A percentile compares a stretch with the other conserved stretches of the same genome.
Conservation (phyloP, 1,284 basidiomycete genomes). For the Ceratobasidium papillatum region DNA sequence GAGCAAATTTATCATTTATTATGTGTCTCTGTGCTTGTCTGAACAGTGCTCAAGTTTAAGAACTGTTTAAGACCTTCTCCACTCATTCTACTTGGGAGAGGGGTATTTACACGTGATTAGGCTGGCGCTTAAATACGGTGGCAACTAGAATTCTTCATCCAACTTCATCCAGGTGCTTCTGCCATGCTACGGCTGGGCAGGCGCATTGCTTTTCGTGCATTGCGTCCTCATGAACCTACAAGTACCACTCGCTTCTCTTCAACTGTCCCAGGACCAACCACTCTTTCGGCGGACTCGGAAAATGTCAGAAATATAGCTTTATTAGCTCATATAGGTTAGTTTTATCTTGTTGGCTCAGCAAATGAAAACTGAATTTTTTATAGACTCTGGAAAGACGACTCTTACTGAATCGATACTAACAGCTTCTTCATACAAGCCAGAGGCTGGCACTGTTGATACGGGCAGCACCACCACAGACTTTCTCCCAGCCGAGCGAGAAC, state of each 20-base stretch:
- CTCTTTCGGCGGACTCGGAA: slow-evolving; percentile 48
- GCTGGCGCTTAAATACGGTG: neutral
- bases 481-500: slow-evolving; percentile 85
- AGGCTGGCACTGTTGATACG: slow-evolving; percentile 83
- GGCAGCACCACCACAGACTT: slow-evolving; percentile 93
- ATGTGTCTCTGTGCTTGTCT: neutral
- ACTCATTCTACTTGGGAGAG: neutral
- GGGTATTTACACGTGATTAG: neutral
- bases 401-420: slow-evolving; percentile 87
- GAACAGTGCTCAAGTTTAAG: neutral
- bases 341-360: slow-evolving; percentile 26
- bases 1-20: slow-evolving; percentile 10
- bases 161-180: neutral
- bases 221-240: neutral
- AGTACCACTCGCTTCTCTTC: neutral
- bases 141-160: neutral
- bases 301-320: slow-evolving; percentile 78
- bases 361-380: slow-evolving; percentile 46
- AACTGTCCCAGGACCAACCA: neutral
- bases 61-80: too few species aligned
- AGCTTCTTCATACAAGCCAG: slow-evolving; percentile 75
- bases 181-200: slow-evolving; percentile 27
- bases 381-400: slow-evolving; percentile 92
- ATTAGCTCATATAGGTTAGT: slow-evolving; percentile 81
- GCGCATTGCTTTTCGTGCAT: slow-evolving; percentile 11